These are phyloP conservation scores for Jimgerdemannia flammicorona DNA, from an alignment of 192 early-diverging fungal genomes.

Conservation along the genomic window DNA sequence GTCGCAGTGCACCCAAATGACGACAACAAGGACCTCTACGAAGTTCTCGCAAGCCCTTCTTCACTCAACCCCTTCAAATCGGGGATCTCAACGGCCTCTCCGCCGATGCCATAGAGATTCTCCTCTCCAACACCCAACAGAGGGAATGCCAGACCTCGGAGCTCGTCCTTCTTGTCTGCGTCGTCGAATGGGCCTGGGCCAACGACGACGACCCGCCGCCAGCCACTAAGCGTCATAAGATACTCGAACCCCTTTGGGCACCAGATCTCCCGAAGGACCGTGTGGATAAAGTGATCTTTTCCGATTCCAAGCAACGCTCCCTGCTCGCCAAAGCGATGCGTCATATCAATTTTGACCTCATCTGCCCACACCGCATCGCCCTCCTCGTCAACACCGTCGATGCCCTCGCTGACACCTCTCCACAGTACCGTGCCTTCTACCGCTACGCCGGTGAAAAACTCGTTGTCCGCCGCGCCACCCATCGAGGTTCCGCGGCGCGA, in stretches of 20 bases:
- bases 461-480: background rate
- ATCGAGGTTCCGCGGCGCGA: background rate
- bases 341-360: background rate
- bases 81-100: background rate
- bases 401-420: background rate
- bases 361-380: background rate
- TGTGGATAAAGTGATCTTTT: background rate
- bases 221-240: background rate
- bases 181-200: background rate
- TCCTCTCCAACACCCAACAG: background rate
- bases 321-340: background rate
- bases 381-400: background rate
- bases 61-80: background rate
- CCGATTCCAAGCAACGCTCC: background rate
- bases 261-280: background rate
- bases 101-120: background rate
- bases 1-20: background rate
- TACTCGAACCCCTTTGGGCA: background rate
- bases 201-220: background rate
- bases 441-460: background rate
- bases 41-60: background rate
- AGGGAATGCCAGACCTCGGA: background rate
- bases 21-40: background rate
- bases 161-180: background rate
- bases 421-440: background rate